Conservation (phyloP, 108 stramenopile species). For the Asterionellopsis glacialis region DNA sequence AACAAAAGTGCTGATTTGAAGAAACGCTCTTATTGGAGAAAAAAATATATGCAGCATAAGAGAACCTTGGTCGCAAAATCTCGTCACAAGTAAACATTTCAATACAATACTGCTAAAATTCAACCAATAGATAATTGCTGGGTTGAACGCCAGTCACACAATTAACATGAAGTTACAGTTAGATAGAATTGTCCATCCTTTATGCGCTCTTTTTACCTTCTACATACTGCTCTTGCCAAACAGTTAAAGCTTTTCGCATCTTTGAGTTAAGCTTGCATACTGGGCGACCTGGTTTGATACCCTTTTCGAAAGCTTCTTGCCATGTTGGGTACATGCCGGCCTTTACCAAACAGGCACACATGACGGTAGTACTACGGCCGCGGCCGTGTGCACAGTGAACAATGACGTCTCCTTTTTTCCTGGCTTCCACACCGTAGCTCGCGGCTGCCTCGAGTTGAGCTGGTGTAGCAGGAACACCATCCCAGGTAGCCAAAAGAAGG, state of each 20-base stretch:
- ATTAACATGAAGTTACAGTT: background rate
- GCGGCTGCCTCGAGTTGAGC: slow-evolving; percentile 78
- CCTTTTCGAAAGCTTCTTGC: slow-evolving; percentile 83
- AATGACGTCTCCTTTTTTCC: slow-evolving; percentile 62
- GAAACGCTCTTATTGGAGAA: background rate
- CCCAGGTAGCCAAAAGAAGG: slow-evolving; percentile 74
- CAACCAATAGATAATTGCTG: too few species aligned
- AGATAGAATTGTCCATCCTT: background rate
- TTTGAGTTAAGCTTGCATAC: slow-evolving; percentile 80
- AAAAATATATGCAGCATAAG: too few species aligned
- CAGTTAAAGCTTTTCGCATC: slow-evolving; percentile 73
- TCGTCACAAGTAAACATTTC: too few species aligned
- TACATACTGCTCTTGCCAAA: slow-evolving; percentile 71
- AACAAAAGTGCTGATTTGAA: background rate
- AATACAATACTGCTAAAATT: too few species aligned
- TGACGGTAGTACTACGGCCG: slow-evolving; percentile 75
- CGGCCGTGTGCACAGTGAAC: slow-evolving; percentile 88
- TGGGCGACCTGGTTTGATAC: slow-evolving; percentile 65
- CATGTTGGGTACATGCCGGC: slow-evolving; percentile 73
- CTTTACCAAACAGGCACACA: slow-evolving; percentile 84
- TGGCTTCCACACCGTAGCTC: slow-evolving; percentile 61
- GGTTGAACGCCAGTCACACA: too few species aligned
- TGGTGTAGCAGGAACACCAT: slow-evolving; percentile 79
- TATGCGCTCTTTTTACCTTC: slow-evolving; percentile 51
- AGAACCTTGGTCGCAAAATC: too few species aligned